A percentile compares a stretch with the other conserved stretches of the same genome.
phyloP scores from a whole-genome alignment of 2,329 filamentous ascomycete species.

The Phialemonium atrogriseum region DNA sequence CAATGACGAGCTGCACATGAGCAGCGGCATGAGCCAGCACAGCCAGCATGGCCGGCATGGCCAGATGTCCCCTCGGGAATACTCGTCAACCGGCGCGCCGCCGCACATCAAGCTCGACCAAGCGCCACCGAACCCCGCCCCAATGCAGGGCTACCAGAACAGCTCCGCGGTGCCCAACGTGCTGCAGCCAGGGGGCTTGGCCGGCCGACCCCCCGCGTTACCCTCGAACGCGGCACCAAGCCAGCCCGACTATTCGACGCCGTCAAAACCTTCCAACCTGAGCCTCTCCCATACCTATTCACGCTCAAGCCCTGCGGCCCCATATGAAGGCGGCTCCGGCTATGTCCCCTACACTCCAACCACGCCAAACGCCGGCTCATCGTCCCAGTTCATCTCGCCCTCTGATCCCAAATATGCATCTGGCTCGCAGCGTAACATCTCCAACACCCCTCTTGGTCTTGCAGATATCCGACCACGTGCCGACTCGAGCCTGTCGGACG shows the following conservation, averaged over 20 bases:
- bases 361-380: conserved; percentile 51
- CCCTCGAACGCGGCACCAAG: conserved; percentile 39
- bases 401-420: conserved; percentile 48
- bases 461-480: conserved; percentile 85
- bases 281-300: conserved; percentile 69
- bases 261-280: conserved; percentile 58
- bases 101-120: conserved; percentile 46
- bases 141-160: conserved; percentile 24
- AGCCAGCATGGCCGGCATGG: conserved; percentile 23
- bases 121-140: conserved; percentile 27
- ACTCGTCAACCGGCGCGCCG: conserved; percentile 23
- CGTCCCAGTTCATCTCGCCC: conserved; percentile 58
- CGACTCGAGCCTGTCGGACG: conserved; percentile 72
- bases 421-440: conserved; percentile 53
- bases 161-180: conserved; percentile 45
- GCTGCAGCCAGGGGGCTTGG: conserved; percentile 46
- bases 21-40: conserved; percentile 33
- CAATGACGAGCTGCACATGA: conserved; percentile 49
- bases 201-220: conserved; percentile 25
- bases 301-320: conserved; percentile 67
- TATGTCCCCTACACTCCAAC: conserved; percentile 53
- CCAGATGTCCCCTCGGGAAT: conserved; percentile 40
- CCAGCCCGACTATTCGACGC: conserved; percentile 35
- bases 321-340: conserved; percentile 41
- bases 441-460: conserved; percentile 83